Base-by-base conservation (phyloP, 2,329 filamentous ascomycete species). In the Penicillium paneum region DNA sequence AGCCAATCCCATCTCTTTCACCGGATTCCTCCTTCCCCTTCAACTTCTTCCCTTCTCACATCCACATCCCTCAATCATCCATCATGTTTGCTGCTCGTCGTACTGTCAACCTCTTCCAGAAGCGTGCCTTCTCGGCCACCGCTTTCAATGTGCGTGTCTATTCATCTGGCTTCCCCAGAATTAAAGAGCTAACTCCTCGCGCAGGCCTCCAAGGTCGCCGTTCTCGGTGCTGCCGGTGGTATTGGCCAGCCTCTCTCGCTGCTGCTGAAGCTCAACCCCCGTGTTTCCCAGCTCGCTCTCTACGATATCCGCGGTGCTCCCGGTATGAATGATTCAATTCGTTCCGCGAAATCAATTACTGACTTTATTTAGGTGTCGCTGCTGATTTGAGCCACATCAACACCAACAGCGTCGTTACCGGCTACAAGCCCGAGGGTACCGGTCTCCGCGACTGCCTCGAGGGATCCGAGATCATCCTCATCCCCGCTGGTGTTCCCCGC, bases 331-430 rank as follows among this genome's bases (percentile, higher is more conserved):
- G 55, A 49, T 12, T 52, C 24, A 26, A 36, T 10, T 8, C 11
- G 34, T 35, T 38, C 29, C 19, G 34, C 36, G n/a, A 35, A 6
- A 17, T 19, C 49, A 49, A 46, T 35, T 29, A 32, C 58, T 46
- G 49, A 56, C 49, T 52, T 62, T 68, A 42, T 67, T 36, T 68
- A 94, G 93, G 93, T 88, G 94, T 99, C 78, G 94, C 93, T 69
- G 94, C 94, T 76, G 94, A 99, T 79, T 86, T 99, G 78, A 90
- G 89, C 73, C 94, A 99, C 84, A 91, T 99, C 86, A 97, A 97
- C 88, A 97, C 93, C 80, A 95, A 96, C 87, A 93, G 89, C 82
- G 87, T 78, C 69, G 93, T 97, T 78, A 92, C 83, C 71, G 94
- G 94, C 74, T 96, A 93, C 78, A 87, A 91, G 66, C 84, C 91